Percentiles rank a stretch among this genome's conserved stretches.
Conservation (phyloP, 768 basidiomycete species). For the Pleurotus eryngii region DNA sequence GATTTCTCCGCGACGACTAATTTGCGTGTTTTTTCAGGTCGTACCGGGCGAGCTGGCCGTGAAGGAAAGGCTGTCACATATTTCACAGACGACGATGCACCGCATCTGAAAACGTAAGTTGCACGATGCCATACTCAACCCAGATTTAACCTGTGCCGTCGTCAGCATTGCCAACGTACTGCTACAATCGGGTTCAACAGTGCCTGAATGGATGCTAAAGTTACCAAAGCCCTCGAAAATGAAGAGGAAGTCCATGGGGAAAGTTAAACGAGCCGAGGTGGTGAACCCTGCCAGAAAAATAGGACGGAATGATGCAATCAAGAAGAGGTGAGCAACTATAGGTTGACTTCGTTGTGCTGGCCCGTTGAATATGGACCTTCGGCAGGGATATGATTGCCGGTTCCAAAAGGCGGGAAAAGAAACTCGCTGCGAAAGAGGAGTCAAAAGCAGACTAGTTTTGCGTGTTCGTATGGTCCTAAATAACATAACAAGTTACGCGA, state of each 20-base stretch:
- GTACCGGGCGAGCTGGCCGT: constrained; percentile 91
- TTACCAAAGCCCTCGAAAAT: constrained; percentile 92
- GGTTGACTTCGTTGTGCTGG: neutral
- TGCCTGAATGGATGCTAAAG: constrained; percentile 94
- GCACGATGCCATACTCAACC: constrained; percentile 1
- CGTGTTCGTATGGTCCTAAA: no score
- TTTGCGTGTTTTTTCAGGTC: constrained; percentile 43
- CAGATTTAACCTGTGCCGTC: constrained; percentile 5
- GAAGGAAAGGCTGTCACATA: constrained; percentile 94
- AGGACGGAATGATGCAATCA: constrained; percentile 68
- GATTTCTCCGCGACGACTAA: no score
- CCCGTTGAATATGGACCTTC: constrained; percentile 4
- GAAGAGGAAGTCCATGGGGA: constrained; percentile 82
- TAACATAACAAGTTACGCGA: no score
- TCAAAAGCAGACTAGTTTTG: no score
- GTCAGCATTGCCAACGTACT: constrained; percentile 93
- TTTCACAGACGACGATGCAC: constrained; percentile 91
- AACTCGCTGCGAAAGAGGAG: constrained; percentile 17
- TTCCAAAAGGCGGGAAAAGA: constrained; percentile 63
- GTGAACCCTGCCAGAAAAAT: constrained; percentile 70
- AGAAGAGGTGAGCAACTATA: constrained; percentile 51
- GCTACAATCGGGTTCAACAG: constrained; percentile 83
- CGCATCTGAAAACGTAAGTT: constrained; percentile 82
- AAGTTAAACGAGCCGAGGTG: constrained; percentile 71
- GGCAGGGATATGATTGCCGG: constrained; percentile 75